Percentiles rank a stretch among this genome's conserved stretches.
phyloP scores from a whole-genome alignment of 805 yeast species.

The Diddensiella caesifluorescens region DNA sequence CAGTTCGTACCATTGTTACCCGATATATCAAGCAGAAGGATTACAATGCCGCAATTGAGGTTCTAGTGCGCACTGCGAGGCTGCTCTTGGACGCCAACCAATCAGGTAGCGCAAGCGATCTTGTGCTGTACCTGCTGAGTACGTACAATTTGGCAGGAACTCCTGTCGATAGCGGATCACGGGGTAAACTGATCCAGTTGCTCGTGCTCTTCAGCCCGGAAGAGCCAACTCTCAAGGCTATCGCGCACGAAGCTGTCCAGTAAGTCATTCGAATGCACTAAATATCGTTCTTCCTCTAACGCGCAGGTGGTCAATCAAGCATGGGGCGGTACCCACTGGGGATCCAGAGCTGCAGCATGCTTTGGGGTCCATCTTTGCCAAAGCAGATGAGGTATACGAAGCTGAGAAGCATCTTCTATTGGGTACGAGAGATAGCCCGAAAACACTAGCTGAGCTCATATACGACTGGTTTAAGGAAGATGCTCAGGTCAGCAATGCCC shows the following conservation, averaged over 20 bases:
- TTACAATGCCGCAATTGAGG: constrained; percentile 64
- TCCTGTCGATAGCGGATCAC: constrained; percentile 39
- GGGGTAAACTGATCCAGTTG: constrained; percentile 42
- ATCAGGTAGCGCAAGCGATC: constrained; percentile 77
- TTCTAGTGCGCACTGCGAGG: constrained; percentile 65
- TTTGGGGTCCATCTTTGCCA: constrained; percentile 58
- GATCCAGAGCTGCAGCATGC: constrained; percentile 71
- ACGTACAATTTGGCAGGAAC: constrained; percentile 52
- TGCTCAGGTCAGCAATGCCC: constrained; percentile 26
- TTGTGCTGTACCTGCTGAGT: constrained; percentile 65
- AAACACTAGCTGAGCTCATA: constrained; percentile 43
- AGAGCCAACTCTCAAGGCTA: constrained; percentile 60
- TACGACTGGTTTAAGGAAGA: constrained; percentile 41
- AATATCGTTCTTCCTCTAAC: not conserved
- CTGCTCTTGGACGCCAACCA: constrained; percentile 64
- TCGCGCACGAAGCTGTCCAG: constrained; percentile 54
- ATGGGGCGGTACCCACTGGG: constrained; percentile 52
- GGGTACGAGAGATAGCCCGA: constrained; percentile 53
- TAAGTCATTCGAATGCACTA: not conserved
- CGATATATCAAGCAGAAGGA: constrained; percentile 68
- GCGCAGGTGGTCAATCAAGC: constrained; percentile 50
- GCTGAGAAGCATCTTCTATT: constrained; percentile 70
- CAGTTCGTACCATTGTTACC: constrained; percentile 82
- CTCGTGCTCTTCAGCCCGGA: constrained; percentile 40
- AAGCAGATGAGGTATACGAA: constrained; percentile 46